Percentiles rank a stretch among this genome's conserved stretches.
phyloP scores from a whole-genome alignment of 306 rosid genomes.

The Prunus campanulata region DNA sequence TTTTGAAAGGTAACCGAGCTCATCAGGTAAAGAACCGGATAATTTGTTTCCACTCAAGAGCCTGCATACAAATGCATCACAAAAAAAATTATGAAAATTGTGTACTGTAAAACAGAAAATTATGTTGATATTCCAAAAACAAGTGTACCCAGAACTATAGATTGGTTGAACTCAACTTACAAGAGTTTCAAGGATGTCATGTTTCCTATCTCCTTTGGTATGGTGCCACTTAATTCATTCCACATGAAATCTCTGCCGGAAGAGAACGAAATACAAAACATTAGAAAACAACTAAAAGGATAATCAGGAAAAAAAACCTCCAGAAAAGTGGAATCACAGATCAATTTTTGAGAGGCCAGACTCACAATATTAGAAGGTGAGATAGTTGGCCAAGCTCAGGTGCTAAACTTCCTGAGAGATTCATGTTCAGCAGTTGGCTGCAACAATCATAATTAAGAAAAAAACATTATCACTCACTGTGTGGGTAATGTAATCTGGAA shows the following conservation, averaged over 20 bases:
- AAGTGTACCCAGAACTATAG: background rate
- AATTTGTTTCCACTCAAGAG: conserved; percentile 48
- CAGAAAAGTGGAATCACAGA: conserved; percentile 5
- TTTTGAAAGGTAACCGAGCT: conserved; percentile 46
- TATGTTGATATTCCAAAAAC: background rate
- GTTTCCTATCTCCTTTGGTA: conserved; percentile 83
- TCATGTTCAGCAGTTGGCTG: conserved; percentile 58
- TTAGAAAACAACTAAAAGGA: conserved; percentile 31
- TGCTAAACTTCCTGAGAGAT: conserved; percentile 68
- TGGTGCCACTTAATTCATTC: conserved; percentile 66
- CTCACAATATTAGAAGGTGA: conserved; percentile 62
- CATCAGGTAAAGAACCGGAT: conserved; percentile 46
- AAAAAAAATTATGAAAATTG: background rate
- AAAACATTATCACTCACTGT: background rate
- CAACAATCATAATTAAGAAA: conserved; percentile 31
- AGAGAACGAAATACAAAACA: conserved; percentile 19
- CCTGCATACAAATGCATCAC: conserved; percentile 29
- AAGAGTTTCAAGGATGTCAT: conserved; percentile 56
- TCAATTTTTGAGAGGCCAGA: conserved; percentile 15
- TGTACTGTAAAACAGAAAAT: background rate
- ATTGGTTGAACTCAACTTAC: conserved; percentile 46
- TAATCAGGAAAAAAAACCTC: background rate
- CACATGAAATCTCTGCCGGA: conserved; percentile 81
- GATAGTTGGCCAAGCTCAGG: conserved; percentile 75
- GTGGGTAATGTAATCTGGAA: background rate